A percentile compares a stretch with the other conserved stretches of the same genome.
Evolutionary conservation across 139 green algal species (phyloP).

Genomic region (Coccomyxa sp.): DNA sequence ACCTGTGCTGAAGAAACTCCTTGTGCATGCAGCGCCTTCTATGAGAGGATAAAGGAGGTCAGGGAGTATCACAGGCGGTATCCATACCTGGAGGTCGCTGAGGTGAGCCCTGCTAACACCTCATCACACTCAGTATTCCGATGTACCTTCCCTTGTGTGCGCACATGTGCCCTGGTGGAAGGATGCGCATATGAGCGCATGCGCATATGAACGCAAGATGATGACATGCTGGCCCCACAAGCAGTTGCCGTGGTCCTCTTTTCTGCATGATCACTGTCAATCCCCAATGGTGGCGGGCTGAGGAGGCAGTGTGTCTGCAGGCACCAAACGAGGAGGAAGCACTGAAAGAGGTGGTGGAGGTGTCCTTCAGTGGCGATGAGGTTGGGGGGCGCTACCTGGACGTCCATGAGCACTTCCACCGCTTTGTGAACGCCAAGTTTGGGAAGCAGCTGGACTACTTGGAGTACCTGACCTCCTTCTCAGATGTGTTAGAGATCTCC

Average conservation of each 20-base stretch:
- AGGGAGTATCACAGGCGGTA: constrained; percentile 78
- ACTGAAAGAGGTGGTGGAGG: not conserved
- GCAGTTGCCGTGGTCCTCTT: not conserved
- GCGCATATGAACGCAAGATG: not conserved
- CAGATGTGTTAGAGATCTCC: constrained; percentile 42
- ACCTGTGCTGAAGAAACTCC: too few species aligned
- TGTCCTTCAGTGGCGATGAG: constrained; percentile 90
- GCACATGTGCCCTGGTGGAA: too few species aligned
- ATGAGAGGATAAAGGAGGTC: constrained; percentile 89
- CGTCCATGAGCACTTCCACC: constrained; percentile 72
- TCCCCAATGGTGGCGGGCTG: not conserved
- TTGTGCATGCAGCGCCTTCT: constrained; percentile 69
- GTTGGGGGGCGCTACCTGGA: constrained; percentile 85
- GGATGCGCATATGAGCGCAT: not conserved
- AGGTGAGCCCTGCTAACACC: constrained; percentile 45
- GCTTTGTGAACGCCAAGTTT: constrained; percentile 85
- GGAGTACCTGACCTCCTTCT: constrained; percentile 58
- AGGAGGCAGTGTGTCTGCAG: not conserved
- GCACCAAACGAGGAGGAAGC: not conserved
- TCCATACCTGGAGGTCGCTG: constrained; percentile 62
- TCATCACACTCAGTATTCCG: too few species aligned
- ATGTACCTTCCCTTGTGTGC: too few species aligned
- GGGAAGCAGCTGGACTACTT: constrained; percentile 63
- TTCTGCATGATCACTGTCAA: not conserved
- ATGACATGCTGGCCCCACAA: not conserved